These are phyloP conservation scores for Fomes fomentarius DNA, from an alignment of 1,284 basidiomycete species.

Conservation along the genomic window DNA sequence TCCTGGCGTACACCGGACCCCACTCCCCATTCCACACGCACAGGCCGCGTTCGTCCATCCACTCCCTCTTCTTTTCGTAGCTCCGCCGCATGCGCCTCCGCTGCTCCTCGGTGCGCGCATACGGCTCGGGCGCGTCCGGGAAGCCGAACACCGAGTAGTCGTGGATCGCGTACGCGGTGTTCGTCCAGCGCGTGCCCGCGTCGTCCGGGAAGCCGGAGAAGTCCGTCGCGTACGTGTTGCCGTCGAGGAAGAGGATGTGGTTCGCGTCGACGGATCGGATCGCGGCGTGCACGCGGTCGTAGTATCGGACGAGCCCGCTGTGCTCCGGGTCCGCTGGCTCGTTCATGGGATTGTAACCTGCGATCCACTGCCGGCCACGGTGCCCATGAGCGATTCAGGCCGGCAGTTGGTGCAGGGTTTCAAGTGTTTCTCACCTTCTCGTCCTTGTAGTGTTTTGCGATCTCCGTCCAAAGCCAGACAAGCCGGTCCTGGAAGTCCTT, in stretches of 20 bases:
- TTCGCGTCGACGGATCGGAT: constrained; percentile 67
- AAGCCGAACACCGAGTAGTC: constrained; percentile 78
- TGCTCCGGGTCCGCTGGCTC: constrained; percentile 71
- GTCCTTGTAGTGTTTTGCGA: constrained; percentile 67
- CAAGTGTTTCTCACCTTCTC: constrained; percentile 38
- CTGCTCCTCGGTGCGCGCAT: constrained; percentile 57
- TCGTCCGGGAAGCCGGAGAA: constrained; percentile 69
- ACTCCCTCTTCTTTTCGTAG: constrained; percentile 69
- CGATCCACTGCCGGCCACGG: constrained; percentile 55
- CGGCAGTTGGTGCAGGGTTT: too few relatives aligned
- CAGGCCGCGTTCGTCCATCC: constrained; percentile 66
- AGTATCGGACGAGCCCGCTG: constrained; percentile 57
- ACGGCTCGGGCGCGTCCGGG: constrained; percentile 62
- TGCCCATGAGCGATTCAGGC: constrained; percentile 5
- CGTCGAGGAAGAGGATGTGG: constrained; percentile 70
- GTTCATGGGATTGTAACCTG: constrained; percentile 76
- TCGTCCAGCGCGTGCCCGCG: constrained; percentile 55
- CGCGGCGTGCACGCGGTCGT: constrained; percentile 64
- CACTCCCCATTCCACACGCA: constrained; percentile 83
- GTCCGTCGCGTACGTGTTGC: constrained; percentile 78
- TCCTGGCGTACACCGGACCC: constrained; percentile 67
- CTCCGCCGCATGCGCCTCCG: constrained; percentile 50
- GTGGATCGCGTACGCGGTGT: constrained; percentile 77
- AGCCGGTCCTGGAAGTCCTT: constrained; percentile 78
- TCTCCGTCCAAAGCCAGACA: constrained; percentile 69